Base-by-base conservation (phyloP, 2,329 filamentous ascomycete species). In the Dothistroma septosporum region DNA sequence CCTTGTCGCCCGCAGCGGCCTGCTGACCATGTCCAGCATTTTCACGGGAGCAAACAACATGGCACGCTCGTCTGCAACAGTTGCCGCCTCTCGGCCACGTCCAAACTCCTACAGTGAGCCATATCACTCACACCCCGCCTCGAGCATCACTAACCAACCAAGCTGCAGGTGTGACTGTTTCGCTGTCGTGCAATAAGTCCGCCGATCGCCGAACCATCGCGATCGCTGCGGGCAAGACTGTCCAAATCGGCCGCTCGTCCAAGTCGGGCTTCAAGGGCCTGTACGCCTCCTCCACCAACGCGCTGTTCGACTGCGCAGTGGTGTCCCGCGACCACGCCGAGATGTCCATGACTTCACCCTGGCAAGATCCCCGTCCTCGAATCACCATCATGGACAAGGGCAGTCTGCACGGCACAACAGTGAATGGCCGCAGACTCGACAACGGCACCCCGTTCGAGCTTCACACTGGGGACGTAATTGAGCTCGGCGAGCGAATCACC, bases 221-320 rank as follows among this genome's bases (percentile, higher is more conserved):
- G 31, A 53, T 70, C 9, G 9, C 47, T 21, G 52, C 62, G 22
- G 60, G 61, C 44, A 41, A 68, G 10, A 66, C 64, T 10, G 65
- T 77, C 32, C 67, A 67, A 22, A 74, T 81, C 64, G 78, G 78
- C 35, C 78, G 79, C 24, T 73, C 78, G 0, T 81, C 79, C 11
- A 74, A 69, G 57, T 76, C 73, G 57, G 63, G 69, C 6, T 50
- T 66, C 66, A 78, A 78, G 68, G 68, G 70, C 41, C 66, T 72
- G 41, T 52, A 53, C 2, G 61, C 70, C 2, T 35, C 56, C 8
- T 6, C 53, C 10, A 59, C 67, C 62, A 76, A 76, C 68, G 70
- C 70, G 28, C 67, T 74, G 22, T 75, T 74, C 67, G 70, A 73
- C 58, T 74, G 72, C 59, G 69, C 72, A 3, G 73, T 75, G 61